A percentile compares a stretch with the other conserved stretches of the same genome.
Evolutionary conservation across 1,284 basidiomycete species (phyloP).

Genomic region (Boletellus dicymbophilus): DNA sequence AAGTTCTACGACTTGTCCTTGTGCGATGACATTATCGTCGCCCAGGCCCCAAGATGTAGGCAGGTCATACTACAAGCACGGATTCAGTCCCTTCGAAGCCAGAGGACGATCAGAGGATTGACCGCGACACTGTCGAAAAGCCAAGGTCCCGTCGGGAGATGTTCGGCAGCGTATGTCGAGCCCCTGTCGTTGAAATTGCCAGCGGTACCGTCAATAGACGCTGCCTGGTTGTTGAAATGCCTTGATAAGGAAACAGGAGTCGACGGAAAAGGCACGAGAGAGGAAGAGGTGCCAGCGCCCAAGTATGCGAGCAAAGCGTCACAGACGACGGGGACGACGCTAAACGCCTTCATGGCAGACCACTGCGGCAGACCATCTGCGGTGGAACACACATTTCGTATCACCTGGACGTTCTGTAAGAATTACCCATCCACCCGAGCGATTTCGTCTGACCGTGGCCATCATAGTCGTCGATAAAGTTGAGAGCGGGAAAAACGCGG

Average conservation of each 20-base stretch:
- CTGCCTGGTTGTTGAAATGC: slow-evolving; percentile 43
- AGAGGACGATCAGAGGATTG: background rate
- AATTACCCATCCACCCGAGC: background rate
- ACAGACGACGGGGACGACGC: slow-evolving; percentile 18
- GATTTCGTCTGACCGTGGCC: slow-evolving; percentile 13
- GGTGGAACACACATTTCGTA: slow-evolving; percentile 17
- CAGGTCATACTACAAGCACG: slow-evolving; percentile 38
- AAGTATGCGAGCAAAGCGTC: slow-evolving; percentile 16
- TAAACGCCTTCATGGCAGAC: slow-evolving; percentile 15
- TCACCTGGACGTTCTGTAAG: slow-evolving; percentile 9
- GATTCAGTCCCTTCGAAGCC: background rate
- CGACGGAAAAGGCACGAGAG: slow-evolving; percentile 33
- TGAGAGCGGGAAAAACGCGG: background rate
- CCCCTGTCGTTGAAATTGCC: slow-evolving; percentile 40
- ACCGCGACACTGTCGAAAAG: slow-evolving; percentile 39
- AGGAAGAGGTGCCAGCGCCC: slow-evolving; percentile 1
- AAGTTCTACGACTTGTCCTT: slow-evolving; percentile 39
- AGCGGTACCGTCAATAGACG: slow-evolving; percentile 38
- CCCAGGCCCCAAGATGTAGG: slow-evolving; percentile 39
- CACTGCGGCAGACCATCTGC: slow-evolving; percentile 4
- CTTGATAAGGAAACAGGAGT: slow-evolving; percentile 24
- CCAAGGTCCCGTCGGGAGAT: slow-evolving; percentile 38
- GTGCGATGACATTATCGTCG: slow-evolving; percentile 42
- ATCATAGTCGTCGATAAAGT: background rate
- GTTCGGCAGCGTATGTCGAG: slow-evolving; percentile 39